Base-by-base conservation (phyloP, 192 early-diverging fungal species). In the Powellomyces hirtus region DNA sequence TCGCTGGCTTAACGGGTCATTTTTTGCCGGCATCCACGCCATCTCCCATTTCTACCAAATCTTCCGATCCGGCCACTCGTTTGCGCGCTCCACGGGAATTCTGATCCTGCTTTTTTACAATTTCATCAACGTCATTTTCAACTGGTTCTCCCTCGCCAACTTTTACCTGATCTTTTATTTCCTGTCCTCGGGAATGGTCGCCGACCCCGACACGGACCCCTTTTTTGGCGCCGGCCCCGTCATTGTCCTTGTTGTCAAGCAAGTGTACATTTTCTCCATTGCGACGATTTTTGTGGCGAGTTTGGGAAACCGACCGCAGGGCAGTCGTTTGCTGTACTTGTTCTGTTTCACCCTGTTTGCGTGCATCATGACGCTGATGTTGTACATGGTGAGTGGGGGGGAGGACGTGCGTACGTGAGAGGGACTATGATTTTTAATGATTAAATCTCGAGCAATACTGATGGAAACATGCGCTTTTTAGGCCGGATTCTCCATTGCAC, bases 1-100 rank as follows among this genome's bases (percentile, higher is more conserved):
- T 64, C 80, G 92, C 51, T 94, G 91, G 91, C 70, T 94, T 18
- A 94, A 94, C 70, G 92, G 92, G 4, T 90, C 89, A 11, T 91
- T 90, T 74, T 94, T 94, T 79, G 92, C 92, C 6, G 84, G 82
- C 11, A 79, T 94, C 27, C 90, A 94, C 69, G 79, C 89, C 11
- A 72, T 91, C 40, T 77, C 78, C 0, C 82, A 91, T 46, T 90
- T 78, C 61, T 69, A 79, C 35, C 86, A 91, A 68, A 88, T 94
- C 30, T 91, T 83, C 75, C 77, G 87, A 22, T 89, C 90, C 4
- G 84, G 82, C 6, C 92, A 92, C 59, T 67, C 74, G 27, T 59
- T 81, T 29, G 37, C 75, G 2, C 77, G 89, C 24, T 91, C 91
- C 71, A 38, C 86, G 4, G 64, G 81, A 40, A 81, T 94, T 59